Conservation (phyloP, 164 flowering plant genomes). For the Vitis rupestris region DNA sequence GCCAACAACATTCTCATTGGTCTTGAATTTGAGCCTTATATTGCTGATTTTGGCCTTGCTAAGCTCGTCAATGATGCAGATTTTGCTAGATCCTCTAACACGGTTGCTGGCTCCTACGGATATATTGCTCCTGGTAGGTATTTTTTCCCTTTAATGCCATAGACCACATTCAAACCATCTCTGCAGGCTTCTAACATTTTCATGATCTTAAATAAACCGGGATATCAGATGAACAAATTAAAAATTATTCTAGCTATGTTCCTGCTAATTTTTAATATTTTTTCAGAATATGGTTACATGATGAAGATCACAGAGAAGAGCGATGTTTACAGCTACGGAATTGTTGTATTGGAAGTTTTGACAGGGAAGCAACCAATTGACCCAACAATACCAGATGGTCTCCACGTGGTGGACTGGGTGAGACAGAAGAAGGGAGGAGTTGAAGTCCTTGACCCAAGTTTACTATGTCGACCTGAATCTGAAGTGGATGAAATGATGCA, state of each 20-base stretch:
- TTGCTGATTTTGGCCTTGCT: slow-evolving; percentile 89
- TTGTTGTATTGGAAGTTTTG: slow-evolving; percentile 76
- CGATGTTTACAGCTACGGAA: slow-evolving; percentile 91
- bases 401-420: slow-evolving; percentile 88
- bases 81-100: slow-evolving; percentile 60
- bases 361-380: slow-evolving; percentile 95
- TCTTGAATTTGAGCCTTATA: slow-evolving; percentile 75
- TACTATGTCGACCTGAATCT: slow-evolving; percentile 52
- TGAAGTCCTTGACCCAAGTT: slow-evolving; percentile 60
- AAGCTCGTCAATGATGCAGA: slow-evolving; percentile 71
- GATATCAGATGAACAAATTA: neutral
- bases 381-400: slow-evolving; percentile 85
- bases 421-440: slow-evolving; percentile 50
- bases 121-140: slow-evolving; percentile 83
- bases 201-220: neutral
- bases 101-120: slow-evolving; percentile 83
- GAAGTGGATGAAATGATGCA: slow-evolving; percentile 85
- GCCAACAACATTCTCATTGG: slow-evolving; percentile 85
- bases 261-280: neutral
- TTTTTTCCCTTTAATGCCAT: neutral
- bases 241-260: neutral
- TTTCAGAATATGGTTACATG: slow-evolving; percentile 85
- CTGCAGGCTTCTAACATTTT: neutral
- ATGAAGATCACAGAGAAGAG: slow-evolving; percentile 92
- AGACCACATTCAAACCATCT: neutral